Evolutionary conservation across 306 rosid genomes (phyloP).

Genomic region (Sechiopsis laciniata): DNA sequence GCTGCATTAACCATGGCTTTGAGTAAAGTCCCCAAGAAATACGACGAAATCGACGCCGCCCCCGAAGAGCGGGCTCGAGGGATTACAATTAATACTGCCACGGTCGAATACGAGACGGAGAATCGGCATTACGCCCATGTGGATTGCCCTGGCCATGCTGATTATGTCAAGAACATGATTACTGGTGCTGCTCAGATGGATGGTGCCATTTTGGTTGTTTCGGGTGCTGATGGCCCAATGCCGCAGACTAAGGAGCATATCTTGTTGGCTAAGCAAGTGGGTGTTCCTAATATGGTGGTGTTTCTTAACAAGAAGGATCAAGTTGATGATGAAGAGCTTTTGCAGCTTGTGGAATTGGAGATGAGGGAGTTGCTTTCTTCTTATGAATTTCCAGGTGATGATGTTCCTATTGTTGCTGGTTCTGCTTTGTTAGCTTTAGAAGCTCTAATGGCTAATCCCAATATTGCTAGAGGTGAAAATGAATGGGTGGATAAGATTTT

Average conservation of each 20-base stretch:
- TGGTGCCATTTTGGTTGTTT: slow-evolving; percentile 38
- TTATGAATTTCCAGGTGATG: slow-evolving; percentile 82
- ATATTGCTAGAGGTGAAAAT: slow-evolving; percentile 54
- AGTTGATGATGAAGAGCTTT: slow-evolving; percentile 80
- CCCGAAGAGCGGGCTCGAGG: slow-evolving; percentile 89
- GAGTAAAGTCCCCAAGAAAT: slow-evolving; percentile 56
- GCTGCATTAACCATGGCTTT: slow-evolving; percentile 90
- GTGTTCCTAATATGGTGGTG: slow-evolving; percentile 73
- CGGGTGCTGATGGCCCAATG: slow-evolving; percentile 33
- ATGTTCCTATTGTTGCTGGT: slow-evolving; percentile 67
- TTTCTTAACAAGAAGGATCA: slow-evolving; percentile 79
- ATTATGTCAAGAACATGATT: slow-evolving; percentile 44
- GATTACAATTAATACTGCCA: slow-evolving; percentile 85
- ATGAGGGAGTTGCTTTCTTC: slow-evolving; percentile 69
- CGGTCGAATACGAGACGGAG: slow-evolving; percentile 84
- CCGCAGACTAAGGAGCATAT: slow-evolving; percentile 70
- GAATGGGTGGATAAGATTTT: slow-evolving; percentile 79
- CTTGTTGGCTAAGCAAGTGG: slow-evolving; percentile 72
- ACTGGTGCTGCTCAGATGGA: slow-evolving; percentile 47
- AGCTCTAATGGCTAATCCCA: slow-evolving; percentile 66
- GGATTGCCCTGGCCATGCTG: slow-evolving; percentile 47
- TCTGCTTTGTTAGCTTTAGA: slow-evolving; percentile 72
- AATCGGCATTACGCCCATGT: slow-evolving; percentile 61
- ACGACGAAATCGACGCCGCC: slow-evolving; percentile 86
- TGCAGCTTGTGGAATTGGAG: slow-evolving; percentile 72